These are phyloP conservation scores for Prunus campanulata DNA, from an alignment of 306 rosid genomes.

Conservation along the genomic window DNA sequence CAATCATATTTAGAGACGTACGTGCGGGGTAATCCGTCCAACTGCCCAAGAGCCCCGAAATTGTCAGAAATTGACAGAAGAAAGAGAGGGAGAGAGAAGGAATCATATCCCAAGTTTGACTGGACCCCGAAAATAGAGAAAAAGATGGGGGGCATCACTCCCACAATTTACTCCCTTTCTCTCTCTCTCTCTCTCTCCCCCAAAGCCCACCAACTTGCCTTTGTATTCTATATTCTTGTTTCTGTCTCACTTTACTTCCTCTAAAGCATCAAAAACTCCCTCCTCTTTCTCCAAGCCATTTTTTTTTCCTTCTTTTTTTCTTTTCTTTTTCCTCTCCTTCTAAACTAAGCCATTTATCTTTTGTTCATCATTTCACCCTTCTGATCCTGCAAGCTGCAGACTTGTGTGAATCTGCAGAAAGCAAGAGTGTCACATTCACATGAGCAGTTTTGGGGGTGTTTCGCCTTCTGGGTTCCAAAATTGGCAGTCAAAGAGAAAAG, in stretches of 20 bases:
- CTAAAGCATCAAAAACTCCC: constrained; percentile 11
- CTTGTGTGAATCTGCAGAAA: no score
- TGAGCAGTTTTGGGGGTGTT: background rate
- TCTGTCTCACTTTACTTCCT: constrained; percentile 19
- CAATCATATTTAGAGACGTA: background rate
- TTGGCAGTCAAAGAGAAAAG: background rate
- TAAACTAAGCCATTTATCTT: background rate
- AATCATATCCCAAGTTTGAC: constrained; percentile 19
- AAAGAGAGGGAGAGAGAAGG: background rate
- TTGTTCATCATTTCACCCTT: background rate
- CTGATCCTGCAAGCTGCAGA: background rate
- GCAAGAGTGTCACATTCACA: background rate
- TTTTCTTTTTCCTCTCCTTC: background rate
- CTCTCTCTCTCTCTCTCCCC: constrained; percentile 3
- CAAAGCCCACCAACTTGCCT: constrained; percentile 9
- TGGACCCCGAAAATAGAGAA: constrained; percentile 16
- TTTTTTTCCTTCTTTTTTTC: background rate
- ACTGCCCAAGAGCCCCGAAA: background rate
- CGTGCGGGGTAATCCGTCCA: constrained; percentile 24
- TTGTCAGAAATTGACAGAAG: constrained; percentile 7
- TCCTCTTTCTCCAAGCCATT: background rate
- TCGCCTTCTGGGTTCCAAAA: constrained; percentile 3
- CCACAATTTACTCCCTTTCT: constrained; percentile 2
- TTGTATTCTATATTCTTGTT: constrained; percentile 17
- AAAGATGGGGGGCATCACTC: background rate